Conservation (phyloP, 768 basidiomycete genomes). For the Suillus paluster region DNA sequence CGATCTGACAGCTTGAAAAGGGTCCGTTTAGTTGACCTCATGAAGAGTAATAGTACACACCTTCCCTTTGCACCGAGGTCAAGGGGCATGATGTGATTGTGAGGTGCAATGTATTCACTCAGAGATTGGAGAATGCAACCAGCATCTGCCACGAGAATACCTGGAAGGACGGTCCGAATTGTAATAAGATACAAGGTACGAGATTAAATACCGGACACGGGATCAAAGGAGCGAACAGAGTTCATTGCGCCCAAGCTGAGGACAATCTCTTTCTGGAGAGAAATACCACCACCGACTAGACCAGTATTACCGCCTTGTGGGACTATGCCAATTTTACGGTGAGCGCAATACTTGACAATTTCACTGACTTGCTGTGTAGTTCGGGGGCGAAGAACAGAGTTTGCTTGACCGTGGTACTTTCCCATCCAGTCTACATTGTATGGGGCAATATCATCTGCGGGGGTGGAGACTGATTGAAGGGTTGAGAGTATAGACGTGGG, state of each 20-base stretch:
- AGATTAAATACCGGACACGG: constrained; percentile 66
- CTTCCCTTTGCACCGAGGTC: constrained; percentile 97
- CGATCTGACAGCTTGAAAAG: constrained; percentile 85
- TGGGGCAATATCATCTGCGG: constrained; percentile 67
- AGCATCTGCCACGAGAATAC: constrained; percentile 90
- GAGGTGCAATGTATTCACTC: constrained; percentile 81
- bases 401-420: constrained; percentile 85
- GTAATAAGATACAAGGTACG: constrained; percentile 11
- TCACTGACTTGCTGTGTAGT: constrained; percentile 86
- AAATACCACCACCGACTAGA: constrained; percentile 93
- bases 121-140: constrained; percentile 92
- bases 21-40: constrained; percentile 8
- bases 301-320: constrained; percentile 99
- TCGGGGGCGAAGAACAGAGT: constrained; percentile 88
- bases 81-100: constrained; percentile 95
- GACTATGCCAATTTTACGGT: constrained; percentile 83
- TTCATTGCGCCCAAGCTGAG: constrained; percentile 85
- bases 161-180: constrained; percentile 42
- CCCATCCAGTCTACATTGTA: constrained; percentile 97
- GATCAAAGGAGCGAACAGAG: constrained; percentile 80
- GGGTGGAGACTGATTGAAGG: constrained; percentile 49
- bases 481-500: constrained; percentile 70
- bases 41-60: constrained; percentile 39
- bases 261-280: constrained; percentile 85
- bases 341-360: constrained; percentile 86